A percentile compares a stretch with the other conserved stretches of the same genome.
Evolutionary conservation across 2,329 filamentous ascomycete species (phyloP).

Genomic region (Scedosporium aurantiacum): DNA sequence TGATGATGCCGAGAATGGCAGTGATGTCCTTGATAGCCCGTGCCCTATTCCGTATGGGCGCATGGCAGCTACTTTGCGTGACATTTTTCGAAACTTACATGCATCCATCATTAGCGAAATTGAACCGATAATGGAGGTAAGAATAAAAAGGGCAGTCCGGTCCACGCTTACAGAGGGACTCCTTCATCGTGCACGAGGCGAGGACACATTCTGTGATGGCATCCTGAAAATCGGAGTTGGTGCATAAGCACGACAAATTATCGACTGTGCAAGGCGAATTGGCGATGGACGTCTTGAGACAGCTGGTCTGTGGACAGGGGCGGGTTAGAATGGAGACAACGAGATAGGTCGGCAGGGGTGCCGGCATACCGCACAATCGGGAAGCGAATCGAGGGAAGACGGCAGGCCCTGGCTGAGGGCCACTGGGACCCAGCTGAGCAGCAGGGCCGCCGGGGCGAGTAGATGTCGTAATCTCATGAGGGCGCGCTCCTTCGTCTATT

Average conservation of each 20-base stretch:
- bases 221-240: not conserved
- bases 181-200: not conserved
- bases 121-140: not conserved
- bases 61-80: slow-evolving; percentile 16
- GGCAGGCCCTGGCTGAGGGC: not conserved
- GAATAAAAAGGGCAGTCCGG: no score
- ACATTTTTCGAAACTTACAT: slow-evolving; percentile 14
- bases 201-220: not conserved
- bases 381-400: not conserved
- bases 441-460: not conserved
- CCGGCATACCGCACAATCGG: not conserved
- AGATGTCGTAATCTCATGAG: not conserved
- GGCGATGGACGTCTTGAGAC: not conserved
- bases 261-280: not conserved
- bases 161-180: not conserved
- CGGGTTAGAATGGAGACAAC: not conserved
- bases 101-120: not conserved
- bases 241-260: not conserved
- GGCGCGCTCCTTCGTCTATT: not conserved
- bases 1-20: slow-evolving; percentile 20
- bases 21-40: slow-evolving; percentile 20
- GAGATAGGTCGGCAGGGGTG: not conserved
- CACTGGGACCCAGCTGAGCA: not conserved
- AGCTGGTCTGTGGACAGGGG: not conserved
- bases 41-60: slow-evolving; percentile 17